phyloP scores from a whole-genome alignment of 164 flowering plant species.

The Liriodendron chinense region DNA sequence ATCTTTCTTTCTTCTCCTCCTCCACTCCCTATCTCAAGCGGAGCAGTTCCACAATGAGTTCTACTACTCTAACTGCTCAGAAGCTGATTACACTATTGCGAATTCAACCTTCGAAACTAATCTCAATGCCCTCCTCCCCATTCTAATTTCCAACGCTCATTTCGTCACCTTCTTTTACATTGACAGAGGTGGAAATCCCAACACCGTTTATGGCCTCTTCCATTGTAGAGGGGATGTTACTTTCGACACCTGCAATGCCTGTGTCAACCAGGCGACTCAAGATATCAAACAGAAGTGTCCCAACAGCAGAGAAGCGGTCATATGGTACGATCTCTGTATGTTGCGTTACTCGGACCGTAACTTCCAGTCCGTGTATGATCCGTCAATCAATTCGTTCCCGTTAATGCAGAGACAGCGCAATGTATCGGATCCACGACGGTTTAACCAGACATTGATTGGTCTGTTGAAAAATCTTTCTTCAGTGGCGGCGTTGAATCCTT shows the following conservation, averaged over 20 bases:
- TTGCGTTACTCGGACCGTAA: conserved; percentile 22
- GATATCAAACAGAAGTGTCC: conserved; percentile 17
- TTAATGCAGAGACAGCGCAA: neutral
- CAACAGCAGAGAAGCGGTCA: conserved; percentile 17
- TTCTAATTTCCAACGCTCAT: conserved; percentile 6
- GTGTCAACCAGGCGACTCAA: conserved; percentile 11
- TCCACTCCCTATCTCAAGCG: neutral
- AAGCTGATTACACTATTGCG: conserved; percentile 1
- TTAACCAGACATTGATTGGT: neutral
- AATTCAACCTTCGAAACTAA: conserved; percentile 16
- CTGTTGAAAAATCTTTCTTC: neutral
- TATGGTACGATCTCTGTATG: conserved; percentile 24
- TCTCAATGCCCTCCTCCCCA: conserved; percentile 21
- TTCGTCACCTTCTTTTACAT: conserved; percentile 13
- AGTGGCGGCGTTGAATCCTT: neutral
- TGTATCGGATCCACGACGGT: neutral
- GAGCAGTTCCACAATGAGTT: neutral
- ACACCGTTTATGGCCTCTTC: conserved; percentile 7
- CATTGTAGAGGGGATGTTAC: conserved; percentile 29
- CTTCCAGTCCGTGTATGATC: neutral
- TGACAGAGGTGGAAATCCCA: conserved; percentile 4
- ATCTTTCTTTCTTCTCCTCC: neutral
- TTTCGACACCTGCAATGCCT: conserved; percentile 11
- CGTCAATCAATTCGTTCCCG: neutral
- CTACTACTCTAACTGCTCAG: neutral